phyloP scores from a whole-genome alignment of 108 stramenopile genomes.

The Asterionellopsis glacialis region DNA sequence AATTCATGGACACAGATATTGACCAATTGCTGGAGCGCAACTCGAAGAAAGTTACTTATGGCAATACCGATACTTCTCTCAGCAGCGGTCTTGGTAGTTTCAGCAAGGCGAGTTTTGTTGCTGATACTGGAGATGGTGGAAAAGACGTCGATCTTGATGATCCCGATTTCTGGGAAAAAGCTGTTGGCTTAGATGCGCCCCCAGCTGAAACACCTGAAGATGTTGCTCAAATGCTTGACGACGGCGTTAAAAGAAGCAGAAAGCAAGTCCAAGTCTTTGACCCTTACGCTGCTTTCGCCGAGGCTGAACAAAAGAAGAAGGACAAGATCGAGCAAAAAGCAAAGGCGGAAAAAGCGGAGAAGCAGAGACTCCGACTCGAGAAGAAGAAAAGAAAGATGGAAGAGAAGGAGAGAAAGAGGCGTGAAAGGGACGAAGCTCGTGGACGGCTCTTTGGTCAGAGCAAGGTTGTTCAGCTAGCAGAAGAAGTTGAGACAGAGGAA shows the following conservation, averaged over 20 bases:
- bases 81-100: slow-evolving; percentile 78
- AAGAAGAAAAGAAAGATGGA: slow-evolving; percentile 52
- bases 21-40: slow-evolving; percentile 81
- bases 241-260: slow-evolving; percentile 66
- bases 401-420: slow-evolving; percentile 52
- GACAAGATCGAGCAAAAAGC: slow-evolving; percentile 54
- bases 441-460: slow-evolving; percentile 11
- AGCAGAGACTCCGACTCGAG: slow-evolving; percentile 54
- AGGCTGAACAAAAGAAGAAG: slow-evolving; percentile 59
- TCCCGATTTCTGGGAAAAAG: slow-evolving; percentile 90
- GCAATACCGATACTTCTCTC: slow-evolving; percentile 38
- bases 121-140: slow-evolving; percentile 73
- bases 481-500: slow-evolving; percentile 16
- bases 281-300: slow-evolving; percentile 58
- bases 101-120: slow-evolving; percentile 90
- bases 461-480: slow-evolving; percentile 12
- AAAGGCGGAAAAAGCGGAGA: slow-evolving; percentile 66
- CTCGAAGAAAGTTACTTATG: slow-evolving; percentile 77
- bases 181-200: slow-evolving; percentile 59
- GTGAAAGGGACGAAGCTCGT: slow-evolving; percentile 34
- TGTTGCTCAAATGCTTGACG: slow-evolving; percentile 66
- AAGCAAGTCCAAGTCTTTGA: slow-evolving; percentile 81
- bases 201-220: slow-evolving; percentile 72
- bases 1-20: slow-evolving; percentile 88
- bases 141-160: slow-evolving; percentile 93